A percentile compares a stretch with the other conserved stretches of the same genome.
phyloP scores from a whole-genome alignment of 345 rosid species.

The Citropsis articulata region DNA sequence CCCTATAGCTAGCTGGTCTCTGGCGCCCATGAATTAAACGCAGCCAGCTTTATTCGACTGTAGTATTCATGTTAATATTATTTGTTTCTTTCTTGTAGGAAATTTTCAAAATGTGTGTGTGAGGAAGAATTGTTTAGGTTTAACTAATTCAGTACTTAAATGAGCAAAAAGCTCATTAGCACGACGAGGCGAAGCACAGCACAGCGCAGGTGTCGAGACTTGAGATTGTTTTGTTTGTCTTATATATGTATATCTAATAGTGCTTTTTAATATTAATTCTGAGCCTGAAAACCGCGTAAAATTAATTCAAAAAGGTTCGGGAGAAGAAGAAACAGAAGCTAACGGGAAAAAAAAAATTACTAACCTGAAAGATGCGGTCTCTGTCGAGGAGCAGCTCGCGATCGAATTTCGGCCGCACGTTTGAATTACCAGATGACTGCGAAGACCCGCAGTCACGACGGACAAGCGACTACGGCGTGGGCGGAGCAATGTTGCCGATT shows the following conservation, averaged over 20 bases:
- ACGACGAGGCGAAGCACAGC: neutral
- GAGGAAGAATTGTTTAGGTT: neutral
- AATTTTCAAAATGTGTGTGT: neutral
- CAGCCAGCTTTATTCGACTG: neutral
- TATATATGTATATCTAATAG: neutral
- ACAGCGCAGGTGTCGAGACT: conserved; percentile 51
- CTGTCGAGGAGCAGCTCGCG: conserved; percentile 46
- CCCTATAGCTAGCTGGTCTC: neutral
- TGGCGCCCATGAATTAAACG: neutral
- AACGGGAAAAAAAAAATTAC: neutral
- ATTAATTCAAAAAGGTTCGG: neutral
- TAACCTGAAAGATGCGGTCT: conserved; percentile 28
- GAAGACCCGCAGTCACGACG: conserved; percentile 11
- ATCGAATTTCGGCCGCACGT: conserved; percentile 48
- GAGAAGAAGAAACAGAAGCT: neutral
- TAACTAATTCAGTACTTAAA: neutral
- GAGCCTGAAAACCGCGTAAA: neutral
- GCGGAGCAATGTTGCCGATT: conserved; percentile 82
- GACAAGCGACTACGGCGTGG: conserved; percentile 32
- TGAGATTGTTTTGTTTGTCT: conserved; percentile 47
- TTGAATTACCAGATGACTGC: conserved; percentile 47
- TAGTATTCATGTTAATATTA: neutral
- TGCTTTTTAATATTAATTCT: neutral
- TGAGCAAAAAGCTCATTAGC: conserved; percentile 29
- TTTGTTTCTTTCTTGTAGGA: neutral